Evolutionary conservation across 2,329 filamentous ascomycete genomes (phyloP).

Genomic region (Pseudopyricularia javanii): DNA sequence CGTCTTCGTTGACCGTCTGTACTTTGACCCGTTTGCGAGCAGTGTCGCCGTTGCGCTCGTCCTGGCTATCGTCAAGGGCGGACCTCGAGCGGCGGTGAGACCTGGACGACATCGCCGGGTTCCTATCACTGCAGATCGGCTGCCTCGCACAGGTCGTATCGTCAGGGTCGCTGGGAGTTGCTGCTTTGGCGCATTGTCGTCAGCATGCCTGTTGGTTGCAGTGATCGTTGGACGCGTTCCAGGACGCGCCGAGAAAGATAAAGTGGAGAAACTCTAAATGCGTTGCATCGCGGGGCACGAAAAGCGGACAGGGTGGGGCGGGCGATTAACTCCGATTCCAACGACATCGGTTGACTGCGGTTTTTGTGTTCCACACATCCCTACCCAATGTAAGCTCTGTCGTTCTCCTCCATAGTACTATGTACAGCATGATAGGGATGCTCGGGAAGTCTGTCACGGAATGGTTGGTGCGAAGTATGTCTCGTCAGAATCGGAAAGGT

Average conservation of each 20-base stretch:
- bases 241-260: not conserved
- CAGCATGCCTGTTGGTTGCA: not conserved
- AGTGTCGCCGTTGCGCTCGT: conserved; percentile 19
- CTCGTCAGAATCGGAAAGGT: no score
- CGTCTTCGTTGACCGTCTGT: not conserved
- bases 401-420: no score
- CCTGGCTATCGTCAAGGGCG: conserved; percentile 14
- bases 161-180: not conserved
- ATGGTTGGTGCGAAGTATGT: no score
- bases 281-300: not conserved
- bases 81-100: conserved; percentile 1
- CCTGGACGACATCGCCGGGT: not conserved
- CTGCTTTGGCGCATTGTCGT: not conserved
- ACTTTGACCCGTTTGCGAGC: conserved; percentile 7
- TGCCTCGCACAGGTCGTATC: not conserved
- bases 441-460: no score
- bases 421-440: no score
- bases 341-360: not conserved
- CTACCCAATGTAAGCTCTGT: no score
- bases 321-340: not conserved
- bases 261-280: not conserved
- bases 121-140: not conserved
- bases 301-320: not conserved
- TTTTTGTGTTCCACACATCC: no score
- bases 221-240: not conserved